Percentiles rank a stretch among this genome's conserved stretches.
Conservation (phyloP, 2,329 filamentous ascomycete genomes). For the Blastomyces percursus region DNA sequence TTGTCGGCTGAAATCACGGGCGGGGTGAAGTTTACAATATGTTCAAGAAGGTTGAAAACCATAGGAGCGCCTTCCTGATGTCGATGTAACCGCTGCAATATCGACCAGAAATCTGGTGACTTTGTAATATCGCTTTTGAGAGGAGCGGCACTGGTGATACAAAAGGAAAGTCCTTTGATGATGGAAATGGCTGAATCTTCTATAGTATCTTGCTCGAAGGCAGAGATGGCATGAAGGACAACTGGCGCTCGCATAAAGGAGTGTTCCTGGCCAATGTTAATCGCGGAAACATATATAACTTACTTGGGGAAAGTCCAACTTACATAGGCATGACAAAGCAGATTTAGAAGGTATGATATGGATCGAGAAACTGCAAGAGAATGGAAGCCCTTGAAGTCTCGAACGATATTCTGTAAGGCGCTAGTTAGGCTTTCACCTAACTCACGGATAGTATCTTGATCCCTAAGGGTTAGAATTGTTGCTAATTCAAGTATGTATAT, state of each 20-base stretch:
- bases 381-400: conserved; percentile 69
- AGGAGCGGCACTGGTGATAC: conserved; percentile 64
- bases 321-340: conserved; percentile 78
- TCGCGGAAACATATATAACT: not conserved
- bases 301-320: conserved; percentile 29
- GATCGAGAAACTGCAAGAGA: conserved; percentile 72
- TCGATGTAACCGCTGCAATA: conserved; percentile 63
- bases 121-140: conserved; percentile 88
- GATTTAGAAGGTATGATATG: conserved; percentile 72
- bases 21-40: conserved; percentile 58
- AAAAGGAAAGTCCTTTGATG: conserved; percentile 66
- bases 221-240: conserved; percentile 81
- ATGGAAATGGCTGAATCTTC: conserved; percentile 65
- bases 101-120: conserved; percentile 94
- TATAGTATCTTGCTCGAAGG: conserved; percentile 66
- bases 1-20: conserved; percentile 89
- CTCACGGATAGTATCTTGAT: conserved; percentile 57
- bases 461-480: conserved; percentile 67
- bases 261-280: conserved; percentile 51
- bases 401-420: conserved; percentile 66
- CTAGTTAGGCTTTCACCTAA: conserved; percentile 73
- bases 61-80: conserved; percentile 59
- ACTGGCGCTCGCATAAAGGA: conserved; percentile 88
- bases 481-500: conserved; percentile 88
- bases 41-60: conserved; percentile 80